A percentile compares a stretch with the other conserved stretches of the same genome.
These are phyloP conservation scores for Phytophthora cactorum DNA, from an alignment of 352 stramenopile genomes.

Conservation along the genomic window DNA sequence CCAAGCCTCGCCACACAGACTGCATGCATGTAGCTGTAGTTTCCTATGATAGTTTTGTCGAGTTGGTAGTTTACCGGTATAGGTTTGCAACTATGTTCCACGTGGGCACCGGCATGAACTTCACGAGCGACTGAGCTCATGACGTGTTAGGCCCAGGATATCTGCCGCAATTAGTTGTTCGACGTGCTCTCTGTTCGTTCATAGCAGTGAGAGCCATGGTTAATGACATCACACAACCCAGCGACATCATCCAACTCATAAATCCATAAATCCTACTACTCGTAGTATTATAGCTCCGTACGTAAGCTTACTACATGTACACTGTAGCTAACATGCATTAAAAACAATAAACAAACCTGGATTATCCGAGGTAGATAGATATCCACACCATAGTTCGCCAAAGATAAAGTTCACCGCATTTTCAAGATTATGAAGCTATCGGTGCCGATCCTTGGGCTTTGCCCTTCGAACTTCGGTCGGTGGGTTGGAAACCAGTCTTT, in stretches of 20 bases:
- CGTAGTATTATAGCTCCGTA: too few species aligned
- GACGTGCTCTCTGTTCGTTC: constrained; percentile 18
- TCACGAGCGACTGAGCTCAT: constrained; percentile 20
- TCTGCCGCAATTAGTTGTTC: constrained; percentile 15
- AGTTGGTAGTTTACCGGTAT: too few species aligned
- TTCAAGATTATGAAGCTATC: constrained; percentile 9
- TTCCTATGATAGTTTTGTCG: too few species aligned
- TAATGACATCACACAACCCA: constrained; percentile 11
- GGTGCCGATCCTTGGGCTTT: neutral
- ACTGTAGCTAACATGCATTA: too few species aligned
- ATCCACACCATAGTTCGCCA: too few species aligned
- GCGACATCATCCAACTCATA: neutral
- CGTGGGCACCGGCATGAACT: constrained; percentile 13
- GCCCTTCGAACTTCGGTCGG: neutral
- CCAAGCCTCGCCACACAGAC: too few species aligned
- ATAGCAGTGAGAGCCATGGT: neutral
- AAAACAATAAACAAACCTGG: neutral
- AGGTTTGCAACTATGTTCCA: neutral
- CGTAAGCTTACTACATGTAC: too few species aligned
- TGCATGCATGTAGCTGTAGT: too few species aligned
- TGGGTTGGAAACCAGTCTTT: constrained; percentile 8
- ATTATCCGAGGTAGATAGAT: neutral
- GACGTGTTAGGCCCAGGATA: constrained; percentile 33
- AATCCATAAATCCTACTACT: neutral
- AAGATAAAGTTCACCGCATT: too few species aligned